phyloP scores from a whole-genome alignment of 768 basidiomycete species.

The Serendipita sp. region DNA sequence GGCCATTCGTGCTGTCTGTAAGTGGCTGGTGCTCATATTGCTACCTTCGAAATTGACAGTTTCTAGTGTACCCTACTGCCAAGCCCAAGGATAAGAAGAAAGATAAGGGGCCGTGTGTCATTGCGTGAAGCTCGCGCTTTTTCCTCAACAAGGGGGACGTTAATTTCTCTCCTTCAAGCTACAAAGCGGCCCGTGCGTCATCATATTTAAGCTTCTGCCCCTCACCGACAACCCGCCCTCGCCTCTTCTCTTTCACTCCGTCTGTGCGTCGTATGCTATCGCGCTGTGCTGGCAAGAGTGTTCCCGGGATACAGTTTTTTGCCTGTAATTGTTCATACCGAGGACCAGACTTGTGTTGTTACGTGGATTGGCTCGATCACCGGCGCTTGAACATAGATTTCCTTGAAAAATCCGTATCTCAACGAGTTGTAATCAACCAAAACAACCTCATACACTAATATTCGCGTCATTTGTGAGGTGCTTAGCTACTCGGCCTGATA shows the following conservation, averaged over 20 bases:
- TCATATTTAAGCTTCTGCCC: slow-evolving; percentile 1
- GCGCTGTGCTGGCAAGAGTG: neutral
- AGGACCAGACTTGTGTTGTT: neutral
- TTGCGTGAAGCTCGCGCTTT: slow-evolving; percentile 2
- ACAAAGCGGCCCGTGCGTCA: neutral
- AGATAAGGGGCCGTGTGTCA: neutral
- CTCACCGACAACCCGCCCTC: neutral
- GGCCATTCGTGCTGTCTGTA: slow-evolving; percentile 90
- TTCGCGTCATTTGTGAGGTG: too few species aligned
- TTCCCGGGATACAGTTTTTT: neutral
- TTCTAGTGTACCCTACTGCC: slow-evolving; percentile 11
- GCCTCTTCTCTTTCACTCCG: neutral
- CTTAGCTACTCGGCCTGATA: too few species aligned
- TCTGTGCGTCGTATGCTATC: neutral
- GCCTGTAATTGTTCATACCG: neutral
- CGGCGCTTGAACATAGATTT: too few species aligned
- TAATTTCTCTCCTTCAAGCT: neutral
- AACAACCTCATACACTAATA: too few species aligned
- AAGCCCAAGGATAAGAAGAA: slow-evolving; percentile 8
- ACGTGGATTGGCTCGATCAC: too few species aligned
- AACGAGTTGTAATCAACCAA: too few species aligned
- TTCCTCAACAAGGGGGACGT: neutral
- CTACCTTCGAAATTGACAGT: neutral
- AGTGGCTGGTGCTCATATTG: slow-evolving; percentile 28
- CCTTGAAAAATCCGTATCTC: too few species aligned